These are phyloP conservation scores for Remersonia thermophila DNA, from an alignment of 2,329 filamentous ascomycete species.

Conservation along the genomic window DNA sequence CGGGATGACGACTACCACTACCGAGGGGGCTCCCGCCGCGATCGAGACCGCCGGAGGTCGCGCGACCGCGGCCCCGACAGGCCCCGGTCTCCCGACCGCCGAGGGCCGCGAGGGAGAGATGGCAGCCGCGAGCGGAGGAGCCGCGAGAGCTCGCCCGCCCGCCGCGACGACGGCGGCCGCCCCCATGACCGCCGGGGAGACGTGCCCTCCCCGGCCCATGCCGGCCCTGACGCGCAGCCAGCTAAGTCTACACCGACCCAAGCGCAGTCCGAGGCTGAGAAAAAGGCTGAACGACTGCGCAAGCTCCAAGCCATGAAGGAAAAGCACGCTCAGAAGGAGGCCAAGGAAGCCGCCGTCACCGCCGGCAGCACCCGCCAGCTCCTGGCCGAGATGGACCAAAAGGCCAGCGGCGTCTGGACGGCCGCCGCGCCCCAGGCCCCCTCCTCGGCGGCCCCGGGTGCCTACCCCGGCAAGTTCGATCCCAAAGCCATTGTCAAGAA, in stretches of 20 bases:
- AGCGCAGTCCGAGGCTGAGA: slow-evolving; percentile 55
- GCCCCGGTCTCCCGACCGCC: slow-evolving; percentile 45
- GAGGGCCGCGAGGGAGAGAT: slow-evolving; percentile 53
- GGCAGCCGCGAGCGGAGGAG: slow-evolving; percentile 48
- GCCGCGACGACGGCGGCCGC: slow-evolving; percentile 53
- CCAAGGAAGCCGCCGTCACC: slow-evolving; percentile 57
- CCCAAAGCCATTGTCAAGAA: slow-evolving; percentile 80
- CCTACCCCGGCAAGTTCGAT: slow-evolving; percentile 71
- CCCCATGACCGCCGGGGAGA: slow-evolving; percentile 14
- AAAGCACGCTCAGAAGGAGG: slow-evolving; percentile 66
- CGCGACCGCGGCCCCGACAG: slow-evolving; percentile 47
- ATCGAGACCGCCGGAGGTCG: slow-evolving; percentile 53
- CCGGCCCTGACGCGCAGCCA: slow-evolving; percentile 27
- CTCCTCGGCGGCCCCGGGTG: slow-evolving; percentile 38
- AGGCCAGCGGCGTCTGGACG: slow-evolving; percentile 34
- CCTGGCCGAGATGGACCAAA: slow-evolving; percentile 62
- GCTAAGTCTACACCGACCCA: slow-evolving; percentile 40
- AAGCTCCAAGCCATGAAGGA: slow-evolving; percentile 88
- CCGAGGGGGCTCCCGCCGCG: slow-evolving; percentile 47
- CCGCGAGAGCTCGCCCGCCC: slow-evolving; percentile 55
- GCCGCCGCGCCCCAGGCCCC: slow-evolving; percentile 25
- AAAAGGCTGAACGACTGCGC: slow-evolving; percentile 67
- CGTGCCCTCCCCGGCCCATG: slow-evolving; percentile 4
- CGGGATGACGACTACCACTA: slow-evolving; percentile 55
- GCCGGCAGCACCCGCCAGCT: slow-evolving; percentile 54